A percentile compares a stretch with the other conserved stretches of the same genome.
phyloP scores from a whole-genome alignment of 2,329 filamentous ascomycete species.

The Trichoderma pleuroti region DNA sequence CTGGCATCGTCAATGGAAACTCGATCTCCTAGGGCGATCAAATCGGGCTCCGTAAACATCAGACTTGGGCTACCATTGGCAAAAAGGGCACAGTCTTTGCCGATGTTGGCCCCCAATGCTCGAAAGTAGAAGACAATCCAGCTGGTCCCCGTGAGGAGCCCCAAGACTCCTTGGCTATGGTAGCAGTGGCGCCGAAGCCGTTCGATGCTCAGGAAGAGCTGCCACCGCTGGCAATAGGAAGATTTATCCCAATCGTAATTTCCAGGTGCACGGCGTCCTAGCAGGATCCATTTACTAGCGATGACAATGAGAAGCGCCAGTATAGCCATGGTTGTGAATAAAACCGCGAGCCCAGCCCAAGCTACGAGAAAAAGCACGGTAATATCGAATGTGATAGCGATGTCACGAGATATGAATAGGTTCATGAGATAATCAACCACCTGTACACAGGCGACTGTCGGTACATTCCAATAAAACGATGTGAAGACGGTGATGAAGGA shows the following conservation, averaged over 20 bases:
- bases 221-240: constrained; percentile 56
- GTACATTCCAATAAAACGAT: constrained; percentile 49
- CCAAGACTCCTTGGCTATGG: constrained; percentile 47
- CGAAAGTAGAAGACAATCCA: constrained; percentile 53
- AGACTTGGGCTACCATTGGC: constrained; percentile 50
- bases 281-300: constrained; percentile 48
- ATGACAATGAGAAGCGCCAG: constrained; percentile 44
- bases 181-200: constrained; percentile 48
- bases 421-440: constrained; percentile 37
- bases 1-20: constrained; percentile 54
- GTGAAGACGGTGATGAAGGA: constrained; percentile 44
- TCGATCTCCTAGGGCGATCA: constrained; percentile 50
- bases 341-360: constrained; percentile 37
- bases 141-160: constrained; percentile 51
- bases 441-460: constrained; percentile 47
- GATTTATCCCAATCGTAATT: constrained; percentile 57
- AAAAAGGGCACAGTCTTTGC: constrained; percentile 53
- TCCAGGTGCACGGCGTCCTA: constrained; percentile 49
- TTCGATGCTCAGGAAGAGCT: constrained; percentile 52
- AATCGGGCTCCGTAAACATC: constrained; percentile 56
- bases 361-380: constrained; percentile 41
- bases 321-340: constrained; percentile 43
- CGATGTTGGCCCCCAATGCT: constrained; percentile 50
- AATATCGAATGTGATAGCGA: constrained; percentile 30
- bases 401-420: constrained; percentile 24